Conservation (phyloP, 2,329 filamentous ascomycete genomes). For the Penicillium palitans region DNA sequence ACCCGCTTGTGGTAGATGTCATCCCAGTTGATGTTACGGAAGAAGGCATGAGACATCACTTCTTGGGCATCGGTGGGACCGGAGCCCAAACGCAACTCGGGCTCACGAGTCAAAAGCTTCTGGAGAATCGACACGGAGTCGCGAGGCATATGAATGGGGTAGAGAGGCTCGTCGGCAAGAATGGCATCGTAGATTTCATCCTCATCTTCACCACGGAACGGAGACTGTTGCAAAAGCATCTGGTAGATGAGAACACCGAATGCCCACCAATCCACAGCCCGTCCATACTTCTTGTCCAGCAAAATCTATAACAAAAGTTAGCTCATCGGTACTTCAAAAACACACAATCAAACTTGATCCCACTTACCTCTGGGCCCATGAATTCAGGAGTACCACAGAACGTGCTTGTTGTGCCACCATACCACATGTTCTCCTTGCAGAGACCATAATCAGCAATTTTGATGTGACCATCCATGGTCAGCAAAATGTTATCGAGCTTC, state of each 20-base stretch:
- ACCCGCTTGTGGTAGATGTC: conserved; percentile 97
- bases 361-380: conserved; percentile 89
- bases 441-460: conserved; percentile 98
- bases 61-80: conserved; percentile 97
- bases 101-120: conserved; percentile 93
- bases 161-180: conserved; percentile 92
- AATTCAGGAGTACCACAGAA: conserved; percentile 99
- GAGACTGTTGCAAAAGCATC: conserved; percentile 98
- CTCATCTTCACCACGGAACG: conserved; percentile 97
- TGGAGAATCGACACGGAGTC: conserved; percentile 97
- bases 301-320: conserved; percentile 65
- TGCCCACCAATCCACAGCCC: conserved; percentile 99
- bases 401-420: conserved; percentile 91
- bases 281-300: conserved; percentile 96
- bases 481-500: conserved; percentile 83
- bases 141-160: conserved; percentile 97
- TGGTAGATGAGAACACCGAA: conserved; percentile 99
- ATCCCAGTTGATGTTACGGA: conserved; percentile 97
- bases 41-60: conserved; percentile 98
- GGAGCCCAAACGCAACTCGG: conserved; percentile 86
- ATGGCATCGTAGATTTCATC: conserved; percentile 99
- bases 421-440: conserved; percentile 99
- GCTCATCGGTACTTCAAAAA: conserved; percentile 1
- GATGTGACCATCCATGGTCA: conserved; percentile 94
- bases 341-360: neutral